Base-by-base conservation (phyloP, 345 rosid species). In the Gossypioides kirkii region DNA sequence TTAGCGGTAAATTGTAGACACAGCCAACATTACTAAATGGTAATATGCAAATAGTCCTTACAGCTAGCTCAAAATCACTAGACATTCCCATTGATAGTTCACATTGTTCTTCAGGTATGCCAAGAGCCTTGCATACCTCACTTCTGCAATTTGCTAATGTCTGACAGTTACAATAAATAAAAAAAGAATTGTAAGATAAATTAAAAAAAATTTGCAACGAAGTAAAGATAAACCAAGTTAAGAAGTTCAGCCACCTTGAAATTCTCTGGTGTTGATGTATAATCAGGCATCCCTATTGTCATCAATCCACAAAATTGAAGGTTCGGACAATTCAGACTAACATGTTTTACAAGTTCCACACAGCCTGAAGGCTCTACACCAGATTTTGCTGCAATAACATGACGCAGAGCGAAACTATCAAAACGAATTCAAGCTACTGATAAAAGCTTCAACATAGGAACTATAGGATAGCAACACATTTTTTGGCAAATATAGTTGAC, bases 11-110 rank as follows among this genome's bases (percentile, higher is more conserved):
- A 46, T 28, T 8, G 56, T 23, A 47, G 23, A 43, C 38, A 71
- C 0, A 13, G 14, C 32, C 45, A 16, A 41, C 4, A 20, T 65
- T 65, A 12, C 36, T 13, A n/a, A 12, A 17, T 49, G 36, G 72
- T 18, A 42, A 71, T 11, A 41, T 54, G 66, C 16, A 47, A 60
- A 25, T 16, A 6, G 13, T 65, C 1, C 97, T 88, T 86, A 95
- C 99, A 2, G 99, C 99, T 78, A 71, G 90, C 77, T 95, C 98
- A 67, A 95, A 95, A 83, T 95, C 98, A 72, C 86, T 77, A 0
- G 97, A 95, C 99, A 95, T 95, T 70, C 99, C 99, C 98, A 95
- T 95, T 9, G 99, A 95, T 69, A 95, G 89, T 60, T 91, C 96
- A 73, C 97, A 95, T 72, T 92, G 91, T 59, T 91, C 93, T 83